Percentiles rank a stretch among this genome's conserved stretches.
Conservation (phyloP, 805 yeast genomes). For the Zygosaccharomyces kombuchaensis region DNA sequence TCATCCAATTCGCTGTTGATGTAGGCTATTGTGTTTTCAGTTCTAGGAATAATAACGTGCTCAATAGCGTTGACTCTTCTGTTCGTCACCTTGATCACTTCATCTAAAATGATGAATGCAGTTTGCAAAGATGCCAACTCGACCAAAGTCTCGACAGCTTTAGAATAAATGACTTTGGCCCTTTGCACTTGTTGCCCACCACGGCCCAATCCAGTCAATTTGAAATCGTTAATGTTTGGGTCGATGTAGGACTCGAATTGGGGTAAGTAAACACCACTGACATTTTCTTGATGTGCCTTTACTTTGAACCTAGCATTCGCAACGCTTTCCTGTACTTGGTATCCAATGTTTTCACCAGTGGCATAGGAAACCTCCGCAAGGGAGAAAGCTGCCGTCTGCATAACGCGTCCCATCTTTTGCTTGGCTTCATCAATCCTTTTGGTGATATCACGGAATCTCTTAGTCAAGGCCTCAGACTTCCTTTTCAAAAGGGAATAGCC, state of each 20-base stretch:
- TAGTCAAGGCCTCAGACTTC: constrained; percentile 94
- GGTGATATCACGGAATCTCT: constrained; percentile 93
- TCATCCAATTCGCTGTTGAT: constrained; percentile 96
- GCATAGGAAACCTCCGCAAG: constrained; percentile 97
- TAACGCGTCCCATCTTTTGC: constrained; percentile 95
- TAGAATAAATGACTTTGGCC: constrained; percentile 88
- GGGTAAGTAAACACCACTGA: constrained; percentile 91
- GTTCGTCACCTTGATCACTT: constrained; percentile 95
- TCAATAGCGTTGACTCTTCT: constrained; percentile 98
- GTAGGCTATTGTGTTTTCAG: constrained; percentile 88
- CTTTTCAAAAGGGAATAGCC: constrained; percentile 92
- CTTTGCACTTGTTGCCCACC: constrained; percentile 98
- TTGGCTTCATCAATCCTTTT: constrained; percentile 91
- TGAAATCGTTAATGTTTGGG: constrained; percentile 86
- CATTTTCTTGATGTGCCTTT: constrained; percentile 90
- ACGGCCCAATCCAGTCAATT: constrained; percentile 93
- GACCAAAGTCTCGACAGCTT: constrained; percentile 94
- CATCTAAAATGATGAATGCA: constrained; percentile 93
- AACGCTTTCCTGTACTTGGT: constrained; percentile 93
- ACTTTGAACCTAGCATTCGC: constrained; percentile 87
- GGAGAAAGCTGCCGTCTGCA: constrained; percentile 98
- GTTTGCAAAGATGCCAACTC: constrained; percentile 95
- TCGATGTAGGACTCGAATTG: constrained; percentile 84
- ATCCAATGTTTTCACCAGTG: constrained; percentile 92
- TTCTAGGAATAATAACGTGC: constrained; percentile 95